phyloP scores from a whole-genome alignment of 306 rosid species.

The Quercus gilva region DNA sequence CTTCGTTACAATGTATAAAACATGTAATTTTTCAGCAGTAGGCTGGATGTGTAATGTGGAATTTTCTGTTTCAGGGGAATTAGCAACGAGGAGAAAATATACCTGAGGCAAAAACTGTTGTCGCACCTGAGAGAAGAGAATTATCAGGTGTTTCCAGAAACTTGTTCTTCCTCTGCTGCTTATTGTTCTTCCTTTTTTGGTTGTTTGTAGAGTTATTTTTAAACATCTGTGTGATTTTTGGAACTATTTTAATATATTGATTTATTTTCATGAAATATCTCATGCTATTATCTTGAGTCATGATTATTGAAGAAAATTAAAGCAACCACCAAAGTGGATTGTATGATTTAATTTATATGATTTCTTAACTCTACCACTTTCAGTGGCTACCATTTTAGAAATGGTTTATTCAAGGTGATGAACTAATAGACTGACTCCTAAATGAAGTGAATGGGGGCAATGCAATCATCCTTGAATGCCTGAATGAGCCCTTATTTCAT shows the following conservation, averaged over 20 bases:
- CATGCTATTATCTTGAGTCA: neutral
- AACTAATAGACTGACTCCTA: neutral
- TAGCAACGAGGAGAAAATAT: slow-evolving; percentile 78
- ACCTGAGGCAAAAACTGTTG: slow-evolving; percentile 79
- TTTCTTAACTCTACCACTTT: neutral
- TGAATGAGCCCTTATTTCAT: neutral
- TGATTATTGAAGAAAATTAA: neutral
- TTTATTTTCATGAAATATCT: neutral
- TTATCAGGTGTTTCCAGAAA: slow-evolving; percentile 53
- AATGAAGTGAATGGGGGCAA: neutral
- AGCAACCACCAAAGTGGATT: neutral
- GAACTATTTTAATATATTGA: neutral
- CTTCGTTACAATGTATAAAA: neutral
- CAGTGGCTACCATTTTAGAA: slow-evolving; percentile 10
- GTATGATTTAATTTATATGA: neutral
- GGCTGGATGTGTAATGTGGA: slow-evolving; percentile 12
- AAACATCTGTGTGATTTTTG: neutral
- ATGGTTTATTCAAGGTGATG: slow-evolving; percentile 15
- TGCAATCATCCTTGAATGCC: neutral
- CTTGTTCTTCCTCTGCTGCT: slow-evolving; percentile 8
- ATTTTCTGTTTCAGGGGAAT: slow-evolving; percentile 62
- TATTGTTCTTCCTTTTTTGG: neutral
- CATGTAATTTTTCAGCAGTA: neutral
- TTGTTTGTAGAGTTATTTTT: neutral
- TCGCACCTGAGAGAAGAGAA: slow-evolving; percentile 79